Evolutionary conservation across 768 basidiomycete species (phyloP).

Genomic region (Mycena amicta): DNA sequence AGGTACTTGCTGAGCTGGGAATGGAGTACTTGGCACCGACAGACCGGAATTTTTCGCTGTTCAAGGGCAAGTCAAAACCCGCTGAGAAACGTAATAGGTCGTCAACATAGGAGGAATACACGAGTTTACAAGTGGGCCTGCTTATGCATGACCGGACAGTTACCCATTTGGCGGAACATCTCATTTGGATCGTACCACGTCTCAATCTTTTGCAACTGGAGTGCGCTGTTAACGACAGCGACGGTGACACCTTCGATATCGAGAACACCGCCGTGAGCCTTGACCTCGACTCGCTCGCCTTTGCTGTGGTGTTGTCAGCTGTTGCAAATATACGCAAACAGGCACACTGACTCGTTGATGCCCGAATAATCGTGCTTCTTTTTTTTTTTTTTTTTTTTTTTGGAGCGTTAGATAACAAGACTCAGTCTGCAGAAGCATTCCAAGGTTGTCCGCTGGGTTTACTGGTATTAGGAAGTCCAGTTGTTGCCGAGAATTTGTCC

Average conservation of each 20-base stretch:
- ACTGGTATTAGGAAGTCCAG: too few relatives aligned
- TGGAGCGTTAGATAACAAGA: too few relatives aligned
- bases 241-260: conserved; percentile 22
- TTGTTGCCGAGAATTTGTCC: too few relatives aligned
- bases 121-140: too few relatives aligned
- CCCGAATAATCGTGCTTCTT: conserved; percentile 20
- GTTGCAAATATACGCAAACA: background rate
- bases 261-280: conserved; percentile 18
- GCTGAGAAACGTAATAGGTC: too few relatives aligned
- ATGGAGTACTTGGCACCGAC: conserved; percentile 44
- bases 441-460: too few relatives aligned
- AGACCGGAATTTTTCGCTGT: conserved; percentile 42
- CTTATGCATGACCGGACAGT: background rate
- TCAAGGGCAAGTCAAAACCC: background rate
- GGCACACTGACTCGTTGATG: conserved; percentile 11
- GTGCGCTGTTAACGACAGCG: conserved; percentile 20
- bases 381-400: too few relatives aligned
- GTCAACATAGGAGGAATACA: too few relatives aligned
- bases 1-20: conserved; percentile 45
- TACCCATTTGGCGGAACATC: conserved; percentile 22
- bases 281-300: conserved; percentile 14
- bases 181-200: conserved; percentile 22
- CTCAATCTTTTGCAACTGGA: conserved; percentile 20
- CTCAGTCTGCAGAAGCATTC: too few relatives aligned
- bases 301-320: conserved; percentile 10